Evolutionary conservation across 371 early-diverging fungal species (phyloP).

Genomic region (Syncephalis plumigaleata): DNA sequence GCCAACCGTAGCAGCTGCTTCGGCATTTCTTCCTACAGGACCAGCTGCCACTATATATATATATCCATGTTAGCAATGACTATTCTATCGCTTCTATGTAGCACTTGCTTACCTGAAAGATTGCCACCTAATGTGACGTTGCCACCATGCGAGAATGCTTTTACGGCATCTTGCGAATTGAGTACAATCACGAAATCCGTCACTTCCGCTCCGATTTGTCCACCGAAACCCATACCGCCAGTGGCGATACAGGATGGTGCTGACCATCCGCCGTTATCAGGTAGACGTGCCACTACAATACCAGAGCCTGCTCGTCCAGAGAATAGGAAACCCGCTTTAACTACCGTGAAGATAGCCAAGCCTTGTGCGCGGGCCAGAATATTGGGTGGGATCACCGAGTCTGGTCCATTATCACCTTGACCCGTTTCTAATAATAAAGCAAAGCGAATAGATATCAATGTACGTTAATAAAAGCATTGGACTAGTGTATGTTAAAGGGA

Average conservation of each 20-base stretch:
- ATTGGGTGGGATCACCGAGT: conserved; percentile 52
- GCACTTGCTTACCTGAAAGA: conserved; percentile 33
- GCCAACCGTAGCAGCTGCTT: conserved; percentile 68
- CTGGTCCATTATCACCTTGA: conserved; percentile 33
- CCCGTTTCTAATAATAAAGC: background rate
- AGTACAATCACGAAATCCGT: conserved; percentile 90
- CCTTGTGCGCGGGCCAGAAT: conserved; percentile 69
- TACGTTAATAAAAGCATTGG: background rate
- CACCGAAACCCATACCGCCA: conserved; percentile 75
- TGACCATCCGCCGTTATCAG: conserved; percentile 42
- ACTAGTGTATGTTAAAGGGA: background rate
- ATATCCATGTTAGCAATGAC: conserved; percentile 3
- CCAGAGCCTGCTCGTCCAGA: conserved; percentile 86
- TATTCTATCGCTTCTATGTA: background rate
- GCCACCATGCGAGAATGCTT: conserved; percentile 76
- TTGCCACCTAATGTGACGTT: conserved; percentile 86
- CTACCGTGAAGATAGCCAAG: conserved; percentile 75
- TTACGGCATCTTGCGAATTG: conserved; percentile 71
- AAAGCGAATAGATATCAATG: conserved; percentile 1
- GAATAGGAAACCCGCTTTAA: conserved; percentile 87
- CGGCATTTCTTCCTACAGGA: conserved; percentile 81
- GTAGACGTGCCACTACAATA: conserved; percentile 60
- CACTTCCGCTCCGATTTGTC: conserved; percentile 88
- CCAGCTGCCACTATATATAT: conserved; percentile 64
- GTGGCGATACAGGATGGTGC: conserved; percentile 59